Base-by-base conservation (phyloP, 306 rosid species). In the Cicer chorassanicum region DNA sequence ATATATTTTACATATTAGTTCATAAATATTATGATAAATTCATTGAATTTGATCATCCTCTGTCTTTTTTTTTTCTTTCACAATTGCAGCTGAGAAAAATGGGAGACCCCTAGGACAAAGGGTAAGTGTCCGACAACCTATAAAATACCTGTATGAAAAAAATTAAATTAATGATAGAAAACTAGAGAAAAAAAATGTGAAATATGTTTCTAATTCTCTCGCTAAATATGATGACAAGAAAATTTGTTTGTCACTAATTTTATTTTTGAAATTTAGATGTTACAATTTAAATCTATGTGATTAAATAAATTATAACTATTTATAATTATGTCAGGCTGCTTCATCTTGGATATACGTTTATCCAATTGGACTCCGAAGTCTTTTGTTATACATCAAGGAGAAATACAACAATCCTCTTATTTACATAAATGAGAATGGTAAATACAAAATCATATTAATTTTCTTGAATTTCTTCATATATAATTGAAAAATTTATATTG, bases 361-460 rank as follows among this genome's bases (percentile, higher is more conserved):
- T 80, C 93, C 93, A 16, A 76, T 10, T 63, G 91, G 96, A 54
- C 8, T 90, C 62, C 68, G 5, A 4, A 83, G 84, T 1, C 3
- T 82, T 11, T 45, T 88, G 73, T 13, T 76, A 24, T 85, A 88
- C 19, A 60, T 74, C 5, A 90, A 80, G 51, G 38, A 7, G 19
- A 86, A 73, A 73, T 90, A 88, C 65, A 60, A 86, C 21, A 81
- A 86, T 21, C 90, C 88, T 11, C n/a, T 84, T 4, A 84, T 84
- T 60, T 90, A 86, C 50, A 90, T 90, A 0, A 88, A 86, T 6
- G 92, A 88, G 68, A 88, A 86, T 63, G 89, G 92, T 88, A 82
- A 44, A 9, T 60, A 57, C 10, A 10, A 1, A 14, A 7, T 16
- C 0, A 13, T 50, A 8, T 48, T 13, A 8, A 61, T 14, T 39